Evolutionary conservation across 352 stramenopile genomes (phyloP).

Genomic region (Globisporangium apiculatum): DNA sequence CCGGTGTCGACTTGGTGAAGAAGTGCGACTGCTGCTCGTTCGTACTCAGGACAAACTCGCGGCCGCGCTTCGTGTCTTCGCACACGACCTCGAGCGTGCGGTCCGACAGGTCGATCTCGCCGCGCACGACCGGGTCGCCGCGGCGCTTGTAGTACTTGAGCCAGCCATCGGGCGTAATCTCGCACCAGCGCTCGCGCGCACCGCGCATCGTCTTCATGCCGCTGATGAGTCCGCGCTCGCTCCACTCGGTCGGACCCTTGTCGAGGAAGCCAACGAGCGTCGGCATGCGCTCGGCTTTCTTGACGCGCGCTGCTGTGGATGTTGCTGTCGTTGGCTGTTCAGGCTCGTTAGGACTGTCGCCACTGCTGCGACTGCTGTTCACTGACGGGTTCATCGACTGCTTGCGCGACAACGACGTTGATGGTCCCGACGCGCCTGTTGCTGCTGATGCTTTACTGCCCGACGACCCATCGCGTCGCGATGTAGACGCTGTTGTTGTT

Average conservation of each 20-base stretch:
- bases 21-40: slow-evolving; percentile 84
- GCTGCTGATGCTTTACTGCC: slow-evolving; percentile 7
- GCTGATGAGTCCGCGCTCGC: slow-evolving; percentile 60
- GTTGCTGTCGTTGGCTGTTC: slow-evolving; percentile 10
- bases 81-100: slow-evolving; percentile 77
- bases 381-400: slow-evolving; percentile 5
- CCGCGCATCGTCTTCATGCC: slow-evolving; percentile 86
- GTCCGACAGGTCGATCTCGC: slow-evolving; percentile 76
- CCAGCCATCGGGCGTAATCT: slow-evolving; percentile 59
- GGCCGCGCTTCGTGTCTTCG: slow-evolving; percentile 63
- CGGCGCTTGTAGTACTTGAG: slow-evolving; percentile 87
- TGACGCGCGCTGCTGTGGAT: slow-evolving; percentile 19
- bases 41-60: slow-evolving; percentile 77
- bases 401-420: slow-evolving; percentile 5
- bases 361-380: slow-evolving; percentile 16
- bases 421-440: not conserved
- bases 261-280: slow-evolving; percentile 73
- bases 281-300: slow-evolving; percentile 57
- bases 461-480: slow-evolving; percentile 1
- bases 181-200: slow-evolving; percentile 78
- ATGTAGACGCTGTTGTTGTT: slow-evolving; percentile 11
- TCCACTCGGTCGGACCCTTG: slow-evolving; percentile 85
- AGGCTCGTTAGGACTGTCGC: slow-evolving; percentile 1
- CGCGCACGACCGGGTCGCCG: slow-evolving; percentile 71
- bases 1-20: slow-evolving; percentile 63